phyloP scores from a whole-genome alignment of 2,329 filamentous ascomycete genomes.

The Pyrenophora teres region DNA sequence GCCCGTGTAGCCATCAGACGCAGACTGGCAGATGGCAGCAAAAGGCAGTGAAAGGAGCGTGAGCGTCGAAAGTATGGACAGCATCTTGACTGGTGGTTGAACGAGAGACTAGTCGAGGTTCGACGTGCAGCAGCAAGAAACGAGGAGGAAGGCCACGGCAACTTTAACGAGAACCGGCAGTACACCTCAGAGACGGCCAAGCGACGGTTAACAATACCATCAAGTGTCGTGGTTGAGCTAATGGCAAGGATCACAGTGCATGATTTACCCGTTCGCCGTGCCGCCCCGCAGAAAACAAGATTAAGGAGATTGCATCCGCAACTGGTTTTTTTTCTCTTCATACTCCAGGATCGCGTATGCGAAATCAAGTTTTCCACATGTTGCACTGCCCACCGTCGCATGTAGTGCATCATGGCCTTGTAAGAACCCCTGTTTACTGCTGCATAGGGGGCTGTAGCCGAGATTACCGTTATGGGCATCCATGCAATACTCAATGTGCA shows the following conservation, averaged over 20 bases:
- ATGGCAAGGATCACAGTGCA: constrained; percentile 31
- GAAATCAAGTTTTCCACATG: constrained; percentile 20
- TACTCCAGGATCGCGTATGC: not conserved
- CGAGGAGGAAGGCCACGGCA: constrained; percentile 14
- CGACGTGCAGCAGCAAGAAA: constrained; percentile 22
- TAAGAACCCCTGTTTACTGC: constrained; percentile 19
- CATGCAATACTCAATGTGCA: constrained; percentile 22
- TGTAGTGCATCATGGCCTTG: constrained; percentile 29
- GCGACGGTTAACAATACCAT: constrained; percentile 26
- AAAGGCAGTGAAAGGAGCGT: constrained; percentile 43
- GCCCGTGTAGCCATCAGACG: constrained; percentile 58
- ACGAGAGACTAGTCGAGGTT: constrained; percentile 31
- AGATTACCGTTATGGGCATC: constrained; percentile 38
- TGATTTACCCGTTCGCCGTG: constrained; percentile 16
- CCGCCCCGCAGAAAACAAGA: constrained; percentile 26
- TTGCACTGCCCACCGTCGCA: constrained; percentile 19
- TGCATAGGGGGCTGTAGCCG: constrained; percentile 41
- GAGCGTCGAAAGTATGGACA: constrained; percentile 30
- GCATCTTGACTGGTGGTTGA: constrained; percentile 25
- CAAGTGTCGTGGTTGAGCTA: constrained; percentile 24
- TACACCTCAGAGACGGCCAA: constrained; percentile 4
- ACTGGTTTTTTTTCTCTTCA: constrained; percentile 15
- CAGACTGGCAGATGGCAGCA: constrained; percentile 40
- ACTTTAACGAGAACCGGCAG: constrained; percentile 25
- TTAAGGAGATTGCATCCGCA: constrained; percentile 32